Evolutionary conservation across 805 yeast species (phyloP).

Genomic region (Kodamaea kakaduensis): DNA sequence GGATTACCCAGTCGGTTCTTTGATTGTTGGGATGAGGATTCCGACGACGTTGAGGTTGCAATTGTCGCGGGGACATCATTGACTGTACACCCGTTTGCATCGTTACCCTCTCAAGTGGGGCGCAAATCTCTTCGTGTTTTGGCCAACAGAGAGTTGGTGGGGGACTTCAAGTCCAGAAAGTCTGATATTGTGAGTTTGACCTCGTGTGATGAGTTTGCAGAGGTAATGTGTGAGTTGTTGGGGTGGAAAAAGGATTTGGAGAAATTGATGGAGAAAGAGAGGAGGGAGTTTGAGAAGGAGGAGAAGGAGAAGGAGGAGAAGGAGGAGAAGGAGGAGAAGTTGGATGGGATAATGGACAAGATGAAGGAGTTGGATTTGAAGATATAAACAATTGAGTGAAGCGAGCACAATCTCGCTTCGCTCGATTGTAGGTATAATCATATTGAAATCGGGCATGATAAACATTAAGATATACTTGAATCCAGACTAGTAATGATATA

Average conservation of each 20-base stretch:
- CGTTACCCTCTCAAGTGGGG: conserved; percentile 65
- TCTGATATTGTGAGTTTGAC: conserved; percentile 59
- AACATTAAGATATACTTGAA: too few relatives aligned
- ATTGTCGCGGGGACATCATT: conserved; percentile 92
- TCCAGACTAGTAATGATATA: too few relatives aligned
- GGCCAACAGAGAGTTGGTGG: conserved; percentile 73
- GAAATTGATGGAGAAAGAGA: conserved; percentile 24
- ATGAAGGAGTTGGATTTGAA: too few relatives aligned
- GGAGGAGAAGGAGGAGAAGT: conserved; percentile 1
- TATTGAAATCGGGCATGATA: too few relatives aligned
- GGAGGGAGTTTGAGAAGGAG: conserved; percentile 5
- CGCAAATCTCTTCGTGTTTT: conserved; percentile 51
- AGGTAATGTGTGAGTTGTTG: conserved; percentile 44
- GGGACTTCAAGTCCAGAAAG: conserved; percentile 57
- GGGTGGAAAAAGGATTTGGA: conserved; percentile 65
- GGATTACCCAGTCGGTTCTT: conserved; percentile 70
- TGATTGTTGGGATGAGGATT: conserved; percentile 58
- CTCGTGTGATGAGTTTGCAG: conserved; percentile 65
- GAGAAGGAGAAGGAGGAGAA: background rate
- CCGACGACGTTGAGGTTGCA: conserved; percentile 56
- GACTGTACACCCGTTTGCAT: conserved; percentile 87
- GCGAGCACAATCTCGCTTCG: too few relatives aligned
- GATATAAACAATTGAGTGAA: too few relatives aligned
- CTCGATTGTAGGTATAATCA: too few relatives aligned
- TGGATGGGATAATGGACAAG: too few relatives aligned